Conservation (phyloP, 805 yeast species). For the Candida caryicola region DNA sequence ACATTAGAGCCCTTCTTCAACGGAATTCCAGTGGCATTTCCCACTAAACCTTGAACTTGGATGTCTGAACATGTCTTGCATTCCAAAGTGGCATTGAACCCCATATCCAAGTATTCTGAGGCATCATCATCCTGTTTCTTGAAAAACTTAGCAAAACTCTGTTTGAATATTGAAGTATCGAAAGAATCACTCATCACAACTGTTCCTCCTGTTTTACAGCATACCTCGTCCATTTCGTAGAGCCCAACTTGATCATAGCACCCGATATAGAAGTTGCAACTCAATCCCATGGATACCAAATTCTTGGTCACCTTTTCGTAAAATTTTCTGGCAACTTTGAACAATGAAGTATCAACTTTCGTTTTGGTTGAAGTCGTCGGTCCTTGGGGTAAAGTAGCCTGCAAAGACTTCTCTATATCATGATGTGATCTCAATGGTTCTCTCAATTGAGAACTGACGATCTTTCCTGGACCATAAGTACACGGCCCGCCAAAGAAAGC, state of each 20-base stretch:
- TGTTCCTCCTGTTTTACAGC: conserved; percentile 60
- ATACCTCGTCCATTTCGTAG: conserved; percentile 59
- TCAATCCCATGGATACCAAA: conserved; percentile 50
- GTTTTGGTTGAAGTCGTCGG: conserved; percentile 36
- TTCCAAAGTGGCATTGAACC: conserved; percentile 59
- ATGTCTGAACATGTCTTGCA: conserved; percentile 49
- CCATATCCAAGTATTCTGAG: conserved; percentile 44
- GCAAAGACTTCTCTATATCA: conserved; percentile 49
- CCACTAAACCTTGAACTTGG: conserved; percentile 57
- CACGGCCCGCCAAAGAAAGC: conserved; percentile 63
- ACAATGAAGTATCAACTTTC: conserved; percentile 28
- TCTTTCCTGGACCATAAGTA: conserved; percentile 62
- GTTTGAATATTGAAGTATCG: conserved; percentile 65
- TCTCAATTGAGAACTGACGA: conserved; percentile 53
- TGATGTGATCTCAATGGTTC: conserved; percentile 68
- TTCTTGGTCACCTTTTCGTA: conserved; percentile 49
- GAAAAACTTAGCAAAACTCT: conserved; percentile 56
- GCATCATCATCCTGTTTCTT: conserved; percentile 27
- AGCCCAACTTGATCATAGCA: conserved; percentile 69
- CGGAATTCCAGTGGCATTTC: conserved; percentile 54
- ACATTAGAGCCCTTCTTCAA: conserved; percentile 21
- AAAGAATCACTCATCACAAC: conserved; percentile 64
- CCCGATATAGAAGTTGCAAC: conserved; percentile 59
- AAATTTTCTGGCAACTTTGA: conserved; percentile 41
- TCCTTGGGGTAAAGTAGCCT: conserved; percentile 24